A percentile compares a stretch with the other conserved stretches of the same genome.
These are phyloP conservation scores for Lasiosphaeris hirsuta DNA, from an alignment of 495 filamentous ascomycete genomes.

Conservation along the genomic window DNA sequence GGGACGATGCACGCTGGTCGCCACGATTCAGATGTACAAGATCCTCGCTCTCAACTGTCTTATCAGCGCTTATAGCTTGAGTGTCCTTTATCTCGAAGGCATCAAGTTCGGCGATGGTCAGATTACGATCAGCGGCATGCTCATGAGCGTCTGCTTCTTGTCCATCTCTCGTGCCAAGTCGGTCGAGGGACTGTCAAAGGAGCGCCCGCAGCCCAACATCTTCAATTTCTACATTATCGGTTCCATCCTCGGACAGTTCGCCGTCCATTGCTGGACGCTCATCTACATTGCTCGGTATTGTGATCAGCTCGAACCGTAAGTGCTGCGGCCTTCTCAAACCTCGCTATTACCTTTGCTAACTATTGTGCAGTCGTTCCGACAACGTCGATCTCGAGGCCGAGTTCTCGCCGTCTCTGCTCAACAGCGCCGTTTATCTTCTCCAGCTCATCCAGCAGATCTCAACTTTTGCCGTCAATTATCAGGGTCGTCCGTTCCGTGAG, in stretches of 20 bases:
- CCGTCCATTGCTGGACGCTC: slow-evolving; percentile 88
- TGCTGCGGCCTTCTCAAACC: slow-evolving; percentile 15
- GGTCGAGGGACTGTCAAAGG: slow-evolving; percentile 92
- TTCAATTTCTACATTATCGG: slow-evolving; percentile 99
- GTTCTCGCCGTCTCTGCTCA: slow-evolving; percentile 90
- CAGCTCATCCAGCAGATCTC: slow-evolving; percentile 99
- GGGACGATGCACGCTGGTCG: slow-evolving; percentile 93
- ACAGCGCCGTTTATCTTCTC: slow-evolving; percentile 94
- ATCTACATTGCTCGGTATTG: slow-evolving; percentile 94
- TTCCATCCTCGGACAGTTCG: slow-evolving; percentile 95
- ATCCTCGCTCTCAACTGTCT: slow-evolving; percentile 97
- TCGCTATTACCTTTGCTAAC: slow-evolving; percentile 27
- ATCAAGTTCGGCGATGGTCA: slow-evolving; percentile 99
- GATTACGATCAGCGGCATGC: slow-evolving; percentile 97
- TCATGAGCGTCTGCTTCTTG: slow-evolving; percentile 99
- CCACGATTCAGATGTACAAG: slow-evolving; percentile 99
- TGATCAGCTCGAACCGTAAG: slow-evolving; percentile 75
- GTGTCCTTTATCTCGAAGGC: slow-evolving; percentile 92
- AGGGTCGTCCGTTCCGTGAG: slow-evolving; percentile 96
- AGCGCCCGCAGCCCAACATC: slow-evolving; percentile 96
- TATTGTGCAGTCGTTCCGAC: slow-evolving; percentile 54
- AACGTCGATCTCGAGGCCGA: slow-evolving; percentile 91
- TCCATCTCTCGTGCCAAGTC: slow-evolving; percentile 93
- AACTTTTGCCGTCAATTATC: slow-evolving; percentile 99
- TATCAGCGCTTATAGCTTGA: slow-evolving; percentile 96